Percentiles rank a stretch among this genome's conserved stretches.
Evolutionary conservation across 306 rosid genomes (phyloP).

Genomic region (Vigna mungo): DNA sequence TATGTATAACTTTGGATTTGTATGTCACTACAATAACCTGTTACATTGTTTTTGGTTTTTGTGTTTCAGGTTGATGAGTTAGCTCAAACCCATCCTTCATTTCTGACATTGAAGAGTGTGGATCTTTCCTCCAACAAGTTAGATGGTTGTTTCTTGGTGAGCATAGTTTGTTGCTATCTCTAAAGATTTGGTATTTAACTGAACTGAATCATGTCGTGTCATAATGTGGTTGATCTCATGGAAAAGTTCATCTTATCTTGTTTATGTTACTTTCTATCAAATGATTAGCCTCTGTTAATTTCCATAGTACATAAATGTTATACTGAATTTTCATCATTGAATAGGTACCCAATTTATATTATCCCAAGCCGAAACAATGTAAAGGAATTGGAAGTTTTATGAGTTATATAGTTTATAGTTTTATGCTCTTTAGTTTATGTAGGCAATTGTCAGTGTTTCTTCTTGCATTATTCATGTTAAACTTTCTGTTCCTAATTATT

Average conservation of each 20-base stretch:
- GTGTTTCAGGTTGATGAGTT: constrained; percentile 66
- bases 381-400: constrained; percentile 56
- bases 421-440: constrained; percentile 5
- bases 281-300: not conserved
- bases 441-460: constrained; percentile 1
- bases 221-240: not conserved
- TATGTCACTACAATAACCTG: not conserved
- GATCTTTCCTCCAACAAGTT: constrained; percentile 89
- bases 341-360: constrained; percentile 83
- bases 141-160: constrained; percentile 96
- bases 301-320: constrained; percentile 22
- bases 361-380: constrained; percentile 63
- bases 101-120: constrained; percentile 71
- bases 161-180: constrained; percentile 25
- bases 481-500: constrained; percentile 28
- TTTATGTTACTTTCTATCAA: not conserved
- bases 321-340: constrained; percentile 27
- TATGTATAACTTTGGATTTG: not conserved
- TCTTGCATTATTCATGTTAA: not conserved
- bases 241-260: not conserved
- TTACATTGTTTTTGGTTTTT: not conserved
- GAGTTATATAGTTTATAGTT: not conserved
- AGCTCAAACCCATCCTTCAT: constrained; percentile 57
- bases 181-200: not conserved
- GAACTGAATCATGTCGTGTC: not conserved